Percentiles rank a stretch among this genome's conserved stretches.
These are phyloP conservation scores for Millerozyma acaciae DNA, from an alignment of 805 yeast species.

Conservation along the genomic window DNA sequence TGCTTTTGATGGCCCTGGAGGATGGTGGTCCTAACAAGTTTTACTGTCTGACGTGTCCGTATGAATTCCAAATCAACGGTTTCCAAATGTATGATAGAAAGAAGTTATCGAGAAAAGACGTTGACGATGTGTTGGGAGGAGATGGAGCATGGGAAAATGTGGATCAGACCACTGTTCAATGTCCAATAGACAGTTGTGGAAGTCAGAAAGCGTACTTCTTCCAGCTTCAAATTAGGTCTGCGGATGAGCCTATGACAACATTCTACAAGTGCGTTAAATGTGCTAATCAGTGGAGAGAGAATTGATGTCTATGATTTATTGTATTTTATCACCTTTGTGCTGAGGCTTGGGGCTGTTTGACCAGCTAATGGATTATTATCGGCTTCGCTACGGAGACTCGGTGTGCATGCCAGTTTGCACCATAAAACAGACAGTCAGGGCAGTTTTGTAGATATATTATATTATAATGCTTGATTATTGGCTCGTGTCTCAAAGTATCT, in stretches of 20 bases:
- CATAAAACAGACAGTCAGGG: constrained; percentile 1
- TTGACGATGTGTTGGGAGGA: constrained; percentile 95
- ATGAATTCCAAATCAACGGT: constrained; percentile 84
- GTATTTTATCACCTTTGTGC: neutral
- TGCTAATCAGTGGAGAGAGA: constrained; percentile 95
- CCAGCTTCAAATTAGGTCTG: constrained; percentile 94
- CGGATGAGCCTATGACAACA: constrained; percentile 99
- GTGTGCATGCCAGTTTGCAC: too few species aligned
- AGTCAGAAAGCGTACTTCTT: constrained; percentile 91
- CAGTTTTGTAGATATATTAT: too few species aligned
- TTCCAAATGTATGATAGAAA: constrained; percentile 83
- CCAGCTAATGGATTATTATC: too few species aligned
- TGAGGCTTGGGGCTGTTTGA: too few species aligned
- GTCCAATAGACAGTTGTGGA: constrained; percentile 85
- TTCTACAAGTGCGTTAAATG: constrained; percentile 94
- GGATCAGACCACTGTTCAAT: constrained; percentile 89
- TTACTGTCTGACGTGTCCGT: constrained; percentile 93
- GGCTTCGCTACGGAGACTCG: too few species aligned
- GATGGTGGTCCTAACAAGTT: constrained; percentile 61
- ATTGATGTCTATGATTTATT: constrained; percentile 34
- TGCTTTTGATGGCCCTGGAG: constrained; percentile 67
- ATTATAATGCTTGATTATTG: too few species aligned
- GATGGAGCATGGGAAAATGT: constrained; percentile 99
- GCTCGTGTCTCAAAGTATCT: too few species aligned
- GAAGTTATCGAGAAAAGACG: constrained; percentile 77